A percentile compares a stretch with the other conserved stretches of the same genome.
These are phyloP conservation scores for Penicillium sp. DNA, from an alignment of 2,329 filamentous ascomycete genomes.

Conservation along the genomic window DNA sequence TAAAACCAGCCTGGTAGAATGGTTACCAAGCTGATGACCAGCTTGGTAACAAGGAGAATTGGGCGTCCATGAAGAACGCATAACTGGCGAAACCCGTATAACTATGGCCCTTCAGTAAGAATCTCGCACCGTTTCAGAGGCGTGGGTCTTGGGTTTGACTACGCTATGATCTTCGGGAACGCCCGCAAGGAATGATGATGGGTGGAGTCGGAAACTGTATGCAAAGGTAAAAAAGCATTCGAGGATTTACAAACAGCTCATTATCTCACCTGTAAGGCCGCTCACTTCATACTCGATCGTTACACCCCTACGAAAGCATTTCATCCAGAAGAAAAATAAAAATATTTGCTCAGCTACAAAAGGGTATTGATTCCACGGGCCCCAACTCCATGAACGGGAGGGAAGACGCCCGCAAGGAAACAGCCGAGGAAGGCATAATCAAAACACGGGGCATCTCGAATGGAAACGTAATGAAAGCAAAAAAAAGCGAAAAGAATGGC, in stretches of 20 bases:
- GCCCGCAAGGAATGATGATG: too few relatives aligned
- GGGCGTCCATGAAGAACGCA: too few relatives aligned
- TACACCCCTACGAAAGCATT: background rate
- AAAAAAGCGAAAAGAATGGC: background rate
- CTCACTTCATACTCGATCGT: background rate
- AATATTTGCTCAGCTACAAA: conserved; percentile 4
- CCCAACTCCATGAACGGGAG: background rate
- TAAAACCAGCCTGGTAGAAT: too few relatives aligned
- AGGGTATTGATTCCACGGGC: conserved; percentile 9
- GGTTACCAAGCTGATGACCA: too few relatives aligned
- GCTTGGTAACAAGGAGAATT: too few relatives aligned
- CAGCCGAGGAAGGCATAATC: background rate
- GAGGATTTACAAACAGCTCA: background rate
- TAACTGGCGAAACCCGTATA: too few relatives aligned
- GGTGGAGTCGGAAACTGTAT: too few relatives aligned
- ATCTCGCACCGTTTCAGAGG: too few relatives aligned
- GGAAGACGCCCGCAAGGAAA: background rate
- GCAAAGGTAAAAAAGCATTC: too few relatives aligned
- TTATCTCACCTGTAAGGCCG: background rate
- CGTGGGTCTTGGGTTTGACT: too few relatives aligned
- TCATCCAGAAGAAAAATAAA: background rate
- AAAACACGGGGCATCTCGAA: background rate
- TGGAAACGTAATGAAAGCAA: background rate
- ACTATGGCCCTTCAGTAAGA: too few relatives aligned
- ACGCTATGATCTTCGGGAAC: too few relatives aligned